phyloP scores from a whole-genome alignment of 2,329 filamentous ascomycete genomes.

The Ophiosphaerella herpotricha region DNA sequence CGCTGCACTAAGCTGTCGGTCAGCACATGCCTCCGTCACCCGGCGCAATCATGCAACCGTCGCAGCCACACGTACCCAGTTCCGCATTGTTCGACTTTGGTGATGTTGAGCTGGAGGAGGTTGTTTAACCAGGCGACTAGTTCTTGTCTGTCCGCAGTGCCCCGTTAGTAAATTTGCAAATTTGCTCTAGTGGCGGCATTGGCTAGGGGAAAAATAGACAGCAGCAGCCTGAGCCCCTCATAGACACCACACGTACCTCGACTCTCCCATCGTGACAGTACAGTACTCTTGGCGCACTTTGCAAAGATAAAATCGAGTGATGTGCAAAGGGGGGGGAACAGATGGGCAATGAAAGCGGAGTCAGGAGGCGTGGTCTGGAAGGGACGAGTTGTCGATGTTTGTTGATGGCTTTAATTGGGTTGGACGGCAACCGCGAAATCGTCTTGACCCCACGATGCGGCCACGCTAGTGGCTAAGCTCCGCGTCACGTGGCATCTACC shows the following conservation, averaged over 20 bases:
- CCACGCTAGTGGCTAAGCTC: constrained; percentile 9
- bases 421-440: constrained; percentile 14
- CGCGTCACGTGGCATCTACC: constrained; percentile 2
- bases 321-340: constrained; percentile 5
- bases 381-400: constrained; percentile 28
- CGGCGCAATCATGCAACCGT: constrained; percentile 9
- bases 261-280: constrained; percentile 62
- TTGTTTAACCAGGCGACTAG: constrained; percentile 96
- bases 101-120: constrained; percentile 96
- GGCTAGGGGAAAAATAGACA: constrained; percentile 16
- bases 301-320: constrained; percentile 3
- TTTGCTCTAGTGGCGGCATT: constrained; percentile 22
- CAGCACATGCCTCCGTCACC: constrained; percentile 15
- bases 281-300: constrained; percentile 9
- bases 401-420: constrained; percentile 24
- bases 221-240: constrained; percentile 16
- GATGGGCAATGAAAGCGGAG: constrained; percentile 10
- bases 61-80: constrained; percentile 72
- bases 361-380: constrained; percentile 6
- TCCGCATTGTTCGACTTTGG: constrained; percentile 97
- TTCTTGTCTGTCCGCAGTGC: constrained; percentile 75
- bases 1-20: constrained; percentile 68
- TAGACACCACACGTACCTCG: constrained; percentile 54
- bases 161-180: constrained; percentile 21
- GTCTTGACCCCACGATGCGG: constrained; percentile 23